Base-by-base conservation (phyloP, 1,284 basidiomycete species). In the Apiotrichum gracile region DNA sequence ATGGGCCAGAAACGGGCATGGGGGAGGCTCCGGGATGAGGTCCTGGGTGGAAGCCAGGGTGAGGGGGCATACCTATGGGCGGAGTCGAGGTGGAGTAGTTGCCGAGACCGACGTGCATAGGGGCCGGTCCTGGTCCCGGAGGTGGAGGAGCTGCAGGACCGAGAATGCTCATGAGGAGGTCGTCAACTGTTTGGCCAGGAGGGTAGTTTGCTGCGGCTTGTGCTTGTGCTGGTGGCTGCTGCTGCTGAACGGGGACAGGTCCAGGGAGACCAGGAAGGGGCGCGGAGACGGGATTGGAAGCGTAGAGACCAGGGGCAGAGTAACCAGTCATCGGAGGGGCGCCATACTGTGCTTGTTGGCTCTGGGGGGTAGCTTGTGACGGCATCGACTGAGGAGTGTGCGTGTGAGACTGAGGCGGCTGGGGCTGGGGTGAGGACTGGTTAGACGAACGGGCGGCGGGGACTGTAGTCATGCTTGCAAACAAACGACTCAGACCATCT, bases 141-240 rank as follows among this genome's bases (percentile, higher is more conserved):
- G 26, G 43, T 14, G 43, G 27, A 14, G 29, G 26, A 10, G 24
- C 43, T 3, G 51, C 38, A 16, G 33, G 44, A 16, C 68, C 69
- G 1, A 71, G 57, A 13, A 73, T 66, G 31, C 65, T 65, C 47
- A 58, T 67, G 22, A 73, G 57, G 12, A 73, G 54, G 51, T 73
- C 69, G 39, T 68, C 68, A n/a, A 68, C 70, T 1, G 69, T 71
- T 51, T 71, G 64, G 14, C 64, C 67, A 3, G 68, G 66, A 13
- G 64, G 57, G 19, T 48, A 54, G 12, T 42, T 26, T 1, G 54
- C 47, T 10, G 44, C 24, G 26, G 52, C 45, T 0, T 55, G 41
- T 5, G 44, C 24, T 21, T 51, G 42, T 1, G 55, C 37, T 7
- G 47, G 45, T 3, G 41, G 38, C 14, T 49, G 34, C 27, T 42